Evolutionary conservation across 176 grass and related monocot genomes (phyloP), one percentile per base, ranked within the genome.

Genomic region (Zoysia japonica): DNA sequence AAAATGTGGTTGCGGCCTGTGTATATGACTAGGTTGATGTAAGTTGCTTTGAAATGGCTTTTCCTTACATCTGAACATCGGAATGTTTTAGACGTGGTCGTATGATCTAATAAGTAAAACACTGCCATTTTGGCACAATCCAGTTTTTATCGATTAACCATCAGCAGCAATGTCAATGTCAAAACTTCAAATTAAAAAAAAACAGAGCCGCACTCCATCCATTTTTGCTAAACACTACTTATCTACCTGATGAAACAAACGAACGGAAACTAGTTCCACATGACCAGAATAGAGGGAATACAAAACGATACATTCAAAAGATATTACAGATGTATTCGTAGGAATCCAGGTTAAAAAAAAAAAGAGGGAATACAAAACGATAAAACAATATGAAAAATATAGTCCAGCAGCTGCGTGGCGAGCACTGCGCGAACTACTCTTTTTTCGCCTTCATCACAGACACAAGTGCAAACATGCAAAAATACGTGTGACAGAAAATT

Each of bases 1-100:
- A 72, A 48, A 76, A 2, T 19, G 74, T 68, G 68, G 51, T 61
- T 78, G 35, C 53, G 46, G 53, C 49, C 14, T 71, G 85, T 71
- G 79, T 65, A 75, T 76, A 83, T 10, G 53, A 16, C 43, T 38
- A 56, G 47, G 16, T 39, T 16, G 51, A 20, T 20, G 55, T 1
- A 59, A 59, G 6, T 9, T 1, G 12, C 40, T 60, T 59, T n/a
- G 75, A 11, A 39, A 39, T 51, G 9, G 13, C 76, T 66, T 67
- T 1, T 42, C 9, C 47, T 50, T 52, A 19, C 4, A 63, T 53
- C 44, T 17, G 19, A 61, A 35, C 9, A 28, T 61, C n/a, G 2
- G 57, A 61, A 61, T 35, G 19, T 20, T 61, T 12, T 65, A 17
- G 47, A 14, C 61, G 49, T 66, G 28, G 41, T 52, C 15, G 15